Evolutionary conservation across 2,329 filamentous ascomycete genomes (phyloP).

Genomic region (Periconia sp.): DNA sequence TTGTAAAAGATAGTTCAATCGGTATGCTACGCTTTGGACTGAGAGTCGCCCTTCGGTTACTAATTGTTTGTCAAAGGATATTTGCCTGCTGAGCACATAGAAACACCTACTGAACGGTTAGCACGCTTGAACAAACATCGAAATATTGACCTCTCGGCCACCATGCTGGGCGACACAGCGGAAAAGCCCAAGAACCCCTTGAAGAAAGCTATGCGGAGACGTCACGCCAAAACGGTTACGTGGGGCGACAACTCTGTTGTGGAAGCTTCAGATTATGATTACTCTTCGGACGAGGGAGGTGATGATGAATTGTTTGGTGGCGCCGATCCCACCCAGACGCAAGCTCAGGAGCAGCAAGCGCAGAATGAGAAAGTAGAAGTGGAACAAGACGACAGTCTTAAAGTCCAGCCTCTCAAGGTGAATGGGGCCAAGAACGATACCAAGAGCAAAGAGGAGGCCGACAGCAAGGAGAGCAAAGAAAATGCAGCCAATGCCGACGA

Average conservation of each 20-base stretch:
- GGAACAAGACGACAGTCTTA: slow-evolving; percentile 40
- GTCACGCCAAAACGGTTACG: slow-evolving; percentile 82
- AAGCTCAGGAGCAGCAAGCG: slow-evolving; percentile 19
- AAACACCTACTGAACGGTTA: slow-evolving; percentile 92
- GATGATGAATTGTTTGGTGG: slow-evolving; percentile 45
- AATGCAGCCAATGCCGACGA: slow-evolving; percentile 45
- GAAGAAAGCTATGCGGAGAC: slow-evolving; percentile 78
- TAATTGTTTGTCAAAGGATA: slow-evolving; percentile 65
- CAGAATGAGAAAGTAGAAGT: slow-evolving; percentile 43
- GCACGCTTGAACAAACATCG: slow-evolving; percentile 95
- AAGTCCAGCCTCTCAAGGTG: slow-evolving; percentile 43
- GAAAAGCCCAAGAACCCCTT: slow-evolving; percentile 82
- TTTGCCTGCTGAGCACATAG: slow-evolving; percentile 94
- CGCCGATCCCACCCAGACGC: slow-evolving; percentile 31
- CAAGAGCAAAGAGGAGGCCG: slow-evolving; percentile 21
- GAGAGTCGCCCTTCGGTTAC: background rate
- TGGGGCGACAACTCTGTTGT: slow-evolving; percentile 85
- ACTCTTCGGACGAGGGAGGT: slow-evolving; percentile 76
- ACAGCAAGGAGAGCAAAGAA: slow-evolving; percentile 33
- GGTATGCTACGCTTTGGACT: slow-evolving; percentile 49
- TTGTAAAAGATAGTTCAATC: slow-evolving; percentile 97
- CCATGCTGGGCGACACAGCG: slow-evolving; percentile 70
- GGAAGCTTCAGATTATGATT: slow-evolving; percentile 84
- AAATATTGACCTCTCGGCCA: slow-evolving; percentile 83
- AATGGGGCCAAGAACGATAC: slow-evolving; percentile 34